Base-by-base conservation (phyloP, 768 basidiomycete species). In the Lentinula sp. region DNA sequence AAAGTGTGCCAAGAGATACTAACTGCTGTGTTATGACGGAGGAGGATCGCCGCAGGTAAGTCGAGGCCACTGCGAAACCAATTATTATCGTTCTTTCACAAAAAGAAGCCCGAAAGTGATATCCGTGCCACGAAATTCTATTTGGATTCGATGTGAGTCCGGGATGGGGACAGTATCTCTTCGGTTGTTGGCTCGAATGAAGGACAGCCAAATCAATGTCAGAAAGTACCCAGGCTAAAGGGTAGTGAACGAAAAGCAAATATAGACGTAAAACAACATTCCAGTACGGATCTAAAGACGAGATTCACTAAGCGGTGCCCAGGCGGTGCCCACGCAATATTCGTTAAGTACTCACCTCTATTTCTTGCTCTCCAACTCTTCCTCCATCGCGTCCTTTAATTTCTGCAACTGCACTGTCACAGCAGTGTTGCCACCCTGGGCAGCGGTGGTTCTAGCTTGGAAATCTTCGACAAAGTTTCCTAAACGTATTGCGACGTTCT, bases 371-470 rank as follows among this genome's bases (percentile, higher is more conserved):
- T 37, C 55, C 28, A 52, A 41, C 64, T 85, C 79, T 62, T 84
- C 81, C 55, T 77, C 76, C 62, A 86, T 67, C 4, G 85, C 83
- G 56, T 76, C 74, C 49, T 74, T 74, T 54, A 86, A 70, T 68
- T 86, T 86, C 67, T 82, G 79, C 20, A 86, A 73, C 66, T 86
- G 85, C 4, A 84, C 83, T 0, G 79, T 84, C 50, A 84, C 82
- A 4, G 84, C 78, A 0, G 79, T 77, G 62, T 83, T 83, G 3
- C 79, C 78, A 9, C 82, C 79, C 59, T 83, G 81, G 0, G 79
- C 72, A 16, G 78, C 74, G 3, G 76, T 72, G 57, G 76, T 79
- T 18, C 81, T 74, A 3, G 72, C 69, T 64, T 81, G 76, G 62
- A 84, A 81, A 57, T 85, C 78, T 28, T 74, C 71, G 48, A 86